Evolutionary conservation across 768 basidiomycete species (phyloP).

Genomic region (Clavaria fumosa): DNA sequence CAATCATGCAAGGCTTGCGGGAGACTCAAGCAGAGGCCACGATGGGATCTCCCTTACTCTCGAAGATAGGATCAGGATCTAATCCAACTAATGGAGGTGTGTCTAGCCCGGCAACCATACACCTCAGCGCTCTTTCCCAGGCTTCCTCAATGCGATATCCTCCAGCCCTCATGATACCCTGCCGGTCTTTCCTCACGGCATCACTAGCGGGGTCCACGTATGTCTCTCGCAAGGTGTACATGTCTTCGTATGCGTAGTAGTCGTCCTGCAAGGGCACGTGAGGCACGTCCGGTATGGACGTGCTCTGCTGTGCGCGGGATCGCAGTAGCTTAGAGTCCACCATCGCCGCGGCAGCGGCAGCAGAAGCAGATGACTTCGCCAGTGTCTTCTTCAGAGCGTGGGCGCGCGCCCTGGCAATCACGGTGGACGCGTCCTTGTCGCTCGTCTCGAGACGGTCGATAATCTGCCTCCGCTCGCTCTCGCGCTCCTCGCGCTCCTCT

Average conservation of each 20-base stretch:
- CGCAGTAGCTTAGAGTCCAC: conserved; percentile 39
- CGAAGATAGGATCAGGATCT: too few species aligned
- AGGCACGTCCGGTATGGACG: conserved; percentile 60
- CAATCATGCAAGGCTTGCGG: too few species aligned
- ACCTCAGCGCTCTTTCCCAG: conserved; percentile 70
- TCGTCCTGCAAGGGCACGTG: conserved; percentile 67
- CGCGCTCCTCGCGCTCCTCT: conserved; percentile 60
- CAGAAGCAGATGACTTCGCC: conserved; percentile 31
- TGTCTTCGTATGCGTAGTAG: conserved; percentile 62
- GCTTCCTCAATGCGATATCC: conserved; percentile 73
- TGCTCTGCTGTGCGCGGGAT: conserved; percentile 48
- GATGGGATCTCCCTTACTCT: too few species aligned
- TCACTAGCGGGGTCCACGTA: conserved; percentile 69
- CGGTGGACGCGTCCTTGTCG: conserved; percentile 49
- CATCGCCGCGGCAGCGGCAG: conserved; percentile 22
- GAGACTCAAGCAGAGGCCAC: too few species aligned
- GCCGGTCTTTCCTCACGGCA: conserved; percentile 57
- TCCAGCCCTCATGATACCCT: conserved; percentile 69
- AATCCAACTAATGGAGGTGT: conserved; percentile 32
- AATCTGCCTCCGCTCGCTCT: conserved; percentile 55
- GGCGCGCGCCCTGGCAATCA: conserved; percentile 54
- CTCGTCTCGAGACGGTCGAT: conserved; percentile 74
- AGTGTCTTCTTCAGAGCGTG: conserved; percentile 47
- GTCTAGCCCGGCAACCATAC: conserved; percentile 60
- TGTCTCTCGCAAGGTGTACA: conserved; percentile 34